phyloP scores from a whole-genome alignment of 306 rosid species.

The Quercus mongolica region DNA sequence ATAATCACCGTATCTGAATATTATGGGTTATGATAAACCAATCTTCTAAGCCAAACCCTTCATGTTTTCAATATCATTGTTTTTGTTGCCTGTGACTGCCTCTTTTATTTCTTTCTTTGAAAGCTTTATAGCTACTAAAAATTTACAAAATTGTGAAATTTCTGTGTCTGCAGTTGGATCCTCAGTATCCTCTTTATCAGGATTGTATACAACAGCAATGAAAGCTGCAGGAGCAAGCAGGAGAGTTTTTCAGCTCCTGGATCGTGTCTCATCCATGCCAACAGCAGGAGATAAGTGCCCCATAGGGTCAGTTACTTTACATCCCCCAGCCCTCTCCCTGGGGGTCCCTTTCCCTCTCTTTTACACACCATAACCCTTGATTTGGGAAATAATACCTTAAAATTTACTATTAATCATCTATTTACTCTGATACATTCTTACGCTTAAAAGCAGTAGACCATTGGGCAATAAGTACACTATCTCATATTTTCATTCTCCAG shows the following conservation, averaged over 20 bases:
- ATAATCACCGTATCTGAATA: background rate
- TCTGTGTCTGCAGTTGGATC: slow-evolving; percentile 31
- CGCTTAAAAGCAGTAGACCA: no score
- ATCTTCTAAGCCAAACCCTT: no score
- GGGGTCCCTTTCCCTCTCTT: no score
- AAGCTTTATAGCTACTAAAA: background rate
- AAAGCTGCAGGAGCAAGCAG: slow-evolving; percentile 57
- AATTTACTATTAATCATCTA: no score
- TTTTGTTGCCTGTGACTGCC: background rate
- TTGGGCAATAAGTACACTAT: no score
- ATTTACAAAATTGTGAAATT: background rate
- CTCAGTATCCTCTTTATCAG: slow-evolving; percentile 42
- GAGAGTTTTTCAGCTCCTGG: slow-evolving; percentile 49
- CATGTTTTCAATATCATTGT: background rate
- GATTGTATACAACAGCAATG: slow-evolving; percentile 42
- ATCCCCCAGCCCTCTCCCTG: background rate
- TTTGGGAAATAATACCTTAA: no score
- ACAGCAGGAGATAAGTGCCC: slow-evolving; percentile 42
- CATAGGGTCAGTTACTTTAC: slow-evolving; percentile 15
- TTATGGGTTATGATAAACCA: background rate
- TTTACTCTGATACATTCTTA: no score
- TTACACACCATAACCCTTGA: no score
- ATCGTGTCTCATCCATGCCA: slow-evolving; percentile 41
- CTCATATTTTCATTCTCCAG: background rate
- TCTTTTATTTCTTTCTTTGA: background rate